Conservation (phyloP, 176 grass and related monocot genomes). For the Poa pratensis region DNA sequence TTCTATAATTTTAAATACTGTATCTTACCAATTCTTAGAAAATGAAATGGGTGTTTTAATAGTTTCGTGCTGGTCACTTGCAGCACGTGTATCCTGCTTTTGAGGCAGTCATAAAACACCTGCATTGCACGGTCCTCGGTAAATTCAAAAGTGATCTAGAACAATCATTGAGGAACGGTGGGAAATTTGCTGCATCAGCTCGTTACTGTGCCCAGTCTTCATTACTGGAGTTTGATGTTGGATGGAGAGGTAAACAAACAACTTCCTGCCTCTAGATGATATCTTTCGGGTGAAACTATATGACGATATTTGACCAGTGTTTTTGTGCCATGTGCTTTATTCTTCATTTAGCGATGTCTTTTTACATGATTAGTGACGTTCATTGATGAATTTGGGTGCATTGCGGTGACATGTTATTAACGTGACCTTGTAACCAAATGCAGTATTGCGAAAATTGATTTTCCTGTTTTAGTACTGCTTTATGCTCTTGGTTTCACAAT, state of each 20-base stretch:
- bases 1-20: slow-evolving; percentile 18
- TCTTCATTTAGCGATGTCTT: neutral
- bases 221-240: slow-evolving; percentile 61
- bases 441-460: neutral
- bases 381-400: neutral
- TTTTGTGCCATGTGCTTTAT: neutral
- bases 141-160: slow-evolving; percentile 86
- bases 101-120: slow-evolving; percentile 59
- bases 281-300: neutral
- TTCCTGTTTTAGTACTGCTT: neutral
- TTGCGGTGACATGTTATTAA: neutral
- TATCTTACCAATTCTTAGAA: neutral
- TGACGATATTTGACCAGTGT: neutral
- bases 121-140: slow-evolving; percentile 55
- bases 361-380: slow-evolving; percentile 20
- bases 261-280: slow-evolving; percentile 11
- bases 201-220: slow-evolving; percentile 56
- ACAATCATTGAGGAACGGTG: slow-evolving; percentile 53
- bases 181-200: slow-evolving; percentile 64
- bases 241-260: slow-evolving; percentile 58
- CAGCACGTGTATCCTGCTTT: slow-evolving; percentile 65
- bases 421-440: slow-evolving; percentile 1
- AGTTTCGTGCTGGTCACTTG: slow-evolving; percentile 26
- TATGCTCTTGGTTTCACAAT: slow-evolving; percentile 10
- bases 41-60: slow-evolving; percentile 17